A percentile compares a stretch with the other conserved stretches of the same genome.
phyloP scores from a whole-genome alignment of 495 filamentous ascomycete species.

The Cudoniella acicularis region DNA sequence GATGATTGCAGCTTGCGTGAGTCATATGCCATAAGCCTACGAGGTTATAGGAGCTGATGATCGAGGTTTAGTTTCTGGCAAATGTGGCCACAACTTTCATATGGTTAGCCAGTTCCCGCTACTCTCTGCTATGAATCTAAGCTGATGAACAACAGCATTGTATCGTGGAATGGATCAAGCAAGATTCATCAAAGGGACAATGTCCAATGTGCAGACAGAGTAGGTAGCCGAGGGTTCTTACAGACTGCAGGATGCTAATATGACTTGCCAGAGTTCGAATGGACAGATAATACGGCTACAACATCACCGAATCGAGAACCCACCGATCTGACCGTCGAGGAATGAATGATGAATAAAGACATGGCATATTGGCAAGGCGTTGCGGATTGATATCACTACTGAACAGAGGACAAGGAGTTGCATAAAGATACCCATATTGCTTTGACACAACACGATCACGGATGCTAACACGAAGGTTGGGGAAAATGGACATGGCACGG shows the following conservation, averaged over 20 bases:
- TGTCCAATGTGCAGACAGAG: constrained; percentile 98
- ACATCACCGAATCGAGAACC: neutral
- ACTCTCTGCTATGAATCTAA: neutral
- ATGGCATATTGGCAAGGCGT: too few relatives aligned
- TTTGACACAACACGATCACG: too few relatives aligned
- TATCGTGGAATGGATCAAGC: constrained; percentile 91
- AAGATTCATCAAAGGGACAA: constrained; percentile 86
- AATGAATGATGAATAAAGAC: too few relatives aligned
- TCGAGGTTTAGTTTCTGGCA: constrained; percentile 69
- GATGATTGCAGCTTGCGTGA: constrained; percentile 90
- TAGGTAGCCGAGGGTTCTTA: constrained; percentile 37
- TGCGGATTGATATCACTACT: too few relatives aligned
- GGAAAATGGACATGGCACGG: too few relatives aligned
- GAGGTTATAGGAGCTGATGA: neutral
- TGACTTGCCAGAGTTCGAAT: constrained; percentile 23
- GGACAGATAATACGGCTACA: constrained; percentile 10
- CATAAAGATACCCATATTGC: too few relatives aligned
- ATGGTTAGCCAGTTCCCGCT: constrained; percentile 61
- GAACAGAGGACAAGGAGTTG: too few relatives aligned
- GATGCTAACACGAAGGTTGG: too few relatives aligned
- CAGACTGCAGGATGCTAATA: neutral
- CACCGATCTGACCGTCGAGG: too few relatives aligned
- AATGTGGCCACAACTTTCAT: constrained; percentile 96
- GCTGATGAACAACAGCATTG: constrained; percentile 66
- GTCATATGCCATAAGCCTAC: constrained; percentile 28